Evolutionary conservation across 2,329 filamentous ascomycete genomes (phyloP).

Genomic region (Paracoccidioides lutzii): DNA sequence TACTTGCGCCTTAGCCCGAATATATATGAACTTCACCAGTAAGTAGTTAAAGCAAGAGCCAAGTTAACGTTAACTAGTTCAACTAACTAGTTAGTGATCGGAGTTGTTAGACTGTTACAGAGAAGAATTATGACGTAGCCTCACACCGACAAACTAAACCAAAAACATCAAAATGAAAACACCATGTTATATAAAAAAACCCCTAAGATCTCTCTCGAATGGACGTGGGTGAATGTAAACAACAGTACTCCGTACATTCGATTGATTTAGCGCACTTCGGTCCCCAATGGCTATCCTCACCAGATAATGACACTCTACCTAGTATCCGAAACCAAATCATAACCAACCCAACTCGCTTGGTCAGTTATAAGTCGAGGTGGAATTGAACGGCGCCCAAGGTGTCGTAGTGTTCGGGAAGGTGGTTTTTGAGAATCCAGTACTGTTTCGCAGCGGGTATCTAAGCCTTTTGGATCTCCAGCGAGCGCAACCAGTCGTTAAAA

Average conservation of each 20-base stretch:
- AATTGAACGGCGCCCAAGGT: not conserved
- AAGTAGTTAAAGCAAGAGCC: too few relatives aligned
- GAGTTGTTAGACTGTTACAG: too few relatives aligned
- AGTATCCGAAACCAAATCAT: not conserved
- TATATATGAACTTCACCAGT: too few relatives aligned
- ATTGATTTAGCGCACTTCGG: not conserved
- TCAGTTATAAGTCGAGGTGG: not conserved
- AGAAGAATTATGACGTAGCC: too few relatives aligned
- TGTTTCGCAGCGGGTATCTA: not conserved
- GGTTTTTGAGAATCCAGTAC: not conserved
- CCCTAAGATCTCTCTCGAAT: too few relatives aligned
- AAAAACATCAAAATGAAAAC: too few relatives aligned
- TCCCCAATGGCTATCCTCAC: not conserved
- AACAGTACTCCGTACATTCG: not conserved
- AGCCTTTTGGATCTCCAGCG: not conserved
- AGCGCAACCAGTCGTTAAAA: not conserved
- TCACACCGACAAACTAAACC: too few relatives aligned
- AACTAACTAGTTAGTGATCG: too few relatives aligned
- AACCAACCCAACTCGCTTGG: not conserved
- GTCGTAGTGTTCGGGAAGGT: not conserved
- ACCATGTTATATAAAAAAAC: too few relatives aligned
- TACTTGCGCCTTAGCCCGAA: too few relatives aligned
- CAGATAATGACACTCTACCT: not conserved
- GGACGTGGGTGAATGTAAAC: too few relatives aligned
- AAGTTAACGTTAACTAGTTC: too few relatives aligned